Evolutionary conservation across 73 alveolate genomes (phyloP).

Genomic region (Paraurostyla sp.): DNA sequence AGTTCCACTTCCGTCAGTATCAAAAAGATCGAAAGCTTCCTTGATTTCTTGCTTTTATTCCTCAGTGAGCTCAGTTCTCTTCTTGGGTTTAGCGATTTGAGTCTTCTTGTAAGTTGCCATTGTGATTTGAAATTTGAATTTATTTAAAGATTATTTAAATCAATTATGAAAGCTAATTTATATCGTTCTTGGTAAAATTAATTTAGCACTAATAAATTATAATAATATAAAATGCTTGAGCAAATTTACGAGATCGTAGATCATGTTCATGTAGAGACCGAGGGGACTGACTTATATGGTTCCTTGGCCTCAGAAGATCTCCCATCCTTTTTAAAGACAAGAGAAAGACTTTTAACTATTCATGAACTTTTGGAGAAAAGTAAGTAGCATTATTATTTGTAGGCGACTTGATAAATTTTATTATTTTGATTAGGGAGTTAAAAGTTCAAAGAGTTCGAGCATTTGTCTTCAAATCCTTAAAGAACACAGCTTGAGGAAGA

Average conservation of each 20-base stretch:
- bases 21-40: constrained; percentile 91
- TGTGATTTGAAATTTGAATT: neutral
- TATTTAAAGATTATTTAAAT: neutral
- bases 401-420: neutral
- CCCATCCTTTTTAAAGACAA: neutral
- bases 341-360: neutral
- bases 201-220: neutral
- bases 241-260: neutral
- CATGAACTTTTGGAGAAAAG: neutral
- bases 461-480: neutral
- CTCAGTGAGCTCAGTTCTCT: constrained; percentile 84
- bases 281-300: no score
- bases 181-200: no score
- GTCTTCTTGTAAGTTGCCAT: constrained; percentile 17
- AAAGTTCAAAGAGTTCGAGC: constrained; percentile 49
- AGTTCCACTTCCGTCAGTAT: constrained; percentile 82
- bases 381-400: neutral
- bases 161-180: neutral
- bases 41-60: constrained; percentile 88
- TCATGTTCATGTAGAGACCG: no score
- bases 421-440: neutral
- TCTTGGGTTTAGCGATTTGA: constrained; percentile 73
- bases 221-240: neutral
- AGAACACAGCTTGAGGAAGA: constrained; percentile 21
- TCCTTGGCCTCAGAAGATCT: neutral